Evolutionary conservation across 352 stramenopile genomes (phyloP), one percentile per base, ranked within the genome.

Genomic region (Phytophthora sp.): DNA sequence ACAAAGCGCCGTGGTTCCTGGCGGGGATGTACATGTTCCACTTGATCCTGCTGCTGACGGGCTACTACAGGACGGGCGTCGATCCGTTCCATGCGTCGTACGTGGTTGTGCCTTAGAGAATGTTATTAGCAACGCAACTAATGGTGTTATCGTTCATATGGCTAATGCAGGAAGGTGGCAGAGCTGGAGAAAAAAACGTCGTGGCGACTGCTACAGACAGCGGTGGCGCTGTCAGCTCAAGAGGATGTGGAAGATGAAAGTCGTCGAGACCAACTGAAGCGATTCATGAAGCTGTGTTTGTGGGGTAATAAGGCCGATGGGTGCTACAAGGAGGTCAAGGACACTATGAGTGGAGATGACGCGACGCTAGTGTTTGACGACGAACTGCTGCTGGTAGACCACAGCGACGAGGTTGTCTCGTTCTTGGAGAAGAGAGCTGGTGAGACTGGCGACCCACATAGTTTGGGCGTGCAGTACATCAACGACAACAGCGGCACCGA

Each of bases 251-350:
- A 58, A 13, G 28, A 5, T 15, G 49, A 35, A 17, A 66, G 50
- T 10, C 64, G 63, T 6, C 66, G 68, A 18, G 67, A 62, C 10
- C 53, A 70, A 58, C 67, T 87, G 1, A 54, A 72, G 43, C 63
- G 69, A 4, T 63, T 87, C 4, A 63, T 89, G 45, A 89, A 85
- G 68, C 55, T 85, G 20, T 80, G 74, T 55, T 51, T 89, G 11
- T 89, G 79, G 79, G 79, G 79, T 18, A 89, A 89, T 65, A 87
- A 87, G 52, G 79, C 79, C n/a, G 79, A 89, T 50, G 79, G 79
- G 11, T 84, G 74, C 63, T 89, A 89, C 71, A 89, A 77, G 51
- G 48, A 72, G 24, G 79, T 87, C 26, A 86, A 88, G 42, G 76
- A 87, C 50, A 85, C 74, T 18, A 66, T 88, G 34, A 84, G 73